A percentile compares a stretch with the other conserved stretches of the same genome.
These are phyloP conservation scores for Psilocybe cubensis DNA, from an alignment of 768 basidiomycete species.

Conservation along the genomic window DNA sequence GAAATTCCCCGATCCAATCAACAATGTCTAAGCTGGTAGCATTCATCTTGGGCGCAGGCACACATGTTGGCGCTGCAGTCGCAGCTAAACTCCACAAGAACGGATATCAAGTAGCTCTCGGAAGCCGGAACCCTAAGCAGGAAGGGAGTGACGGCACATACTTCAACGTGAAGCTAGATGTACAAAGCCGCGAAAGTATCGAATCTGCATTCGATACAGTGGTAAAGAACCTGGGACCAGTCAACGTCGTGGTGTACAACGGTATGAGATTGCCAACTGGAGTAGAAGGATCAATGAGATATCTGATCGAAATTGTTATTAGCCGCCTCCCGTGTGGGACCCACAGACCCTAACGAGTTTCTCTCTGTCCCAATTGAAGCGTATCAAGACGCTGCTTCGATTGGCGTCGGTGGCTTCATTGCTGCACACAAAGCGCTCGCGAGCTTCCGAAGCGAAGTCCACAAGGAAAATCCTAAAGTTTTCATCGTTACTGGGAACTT, in stretches of 20 bases:
- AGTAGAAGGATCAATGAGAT: too few species aligned
- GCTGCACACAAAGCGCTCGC: slow-evolving; percentile 30
- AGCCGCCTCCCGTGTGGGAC: slow-evolving; percentile 19
- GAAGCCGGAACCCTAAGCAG: slow-evolving; percentile 27
- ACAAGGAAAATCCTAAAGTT: slow-evolving; percentile 26
- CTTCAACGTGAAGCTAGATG: slow-evolving; percentile 42
- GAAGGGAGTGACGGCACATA: slow-evolving; percentile 15
- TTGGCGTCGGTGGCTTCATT: slow-evolving; percentile 24
- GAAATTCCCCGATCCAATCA: too few species aligned
- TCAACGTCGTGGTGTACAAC: slow-evolving; percentile 51
- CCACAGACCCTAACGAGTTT: slow-evolving; percentile 20
- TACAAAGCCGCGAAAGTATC: slow-evolving; percentile 33
- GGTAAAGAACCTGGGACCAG: slow-evolving; percentile 38
- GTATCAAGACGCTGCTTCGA: slow-evolving; percentile 14
- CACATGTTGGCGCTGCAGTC: slow-evolving; percentile 28
- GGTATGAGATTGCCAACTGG: slow-evolving; percentile 32
- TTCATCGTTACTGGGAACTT: slow-evolving; percentile 36
- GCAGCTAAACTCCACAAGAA: slow-evolving; percentile 26
- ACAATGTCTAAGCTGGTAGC: slow-evolving; percentile 22
- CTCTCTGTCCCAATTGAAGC: slow-evolving; percentile 25
- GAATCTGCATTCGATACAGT: slow-evolving; percentile 39
- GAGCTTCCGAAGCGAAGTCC: slow-evolving; percentile 25
- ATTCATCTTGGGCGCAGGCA: slow-evolving; percentile 33
- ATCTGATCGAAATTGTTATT: background rate
- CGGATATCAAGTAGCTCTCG: slow-evolving; percentile 33